Percentiles rank a stretch among this genome's conserved stretches.
Conservation (phyloP, 371 early-diverging fungal genomes). For the Massospora cicadina region DNA sequence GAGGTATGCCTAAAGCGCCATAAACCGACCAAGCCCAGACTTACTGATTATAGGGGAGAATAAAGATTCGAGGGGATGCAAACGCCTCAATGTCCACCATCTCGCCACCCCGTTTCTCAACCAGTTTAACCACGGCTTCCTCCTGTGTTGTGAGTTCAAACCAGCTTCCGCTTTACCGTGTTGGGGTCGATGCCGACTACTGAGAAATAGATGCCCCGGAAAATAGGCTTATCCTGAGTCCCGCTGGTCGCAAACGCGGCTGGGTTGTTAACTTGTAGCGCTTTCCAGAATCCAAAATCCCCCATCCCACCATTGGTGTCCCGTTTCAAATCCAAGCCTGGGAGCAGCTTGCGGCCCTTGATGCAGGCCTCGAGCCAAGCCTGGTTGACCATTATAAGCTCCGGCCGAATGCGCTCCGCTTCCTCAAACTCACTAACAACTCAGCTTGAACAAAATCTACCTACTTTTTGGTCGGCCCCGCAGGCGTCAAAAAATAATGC, state of each 20-base stretch:
- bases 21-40: too few relatives aligned
- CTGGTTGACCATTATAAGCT: neutral
- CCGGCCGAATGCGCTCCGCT: neutral
- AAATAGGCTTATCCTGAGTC: neutral
- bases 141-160: neutral
- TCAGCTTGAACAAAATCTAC: neutral
- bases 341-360: neutral
- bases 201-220: neutral
- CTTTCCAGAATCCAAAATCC: too few relatives aligned
- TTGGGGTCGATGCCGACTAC: neutral
- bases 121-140: neutral
- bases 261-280: too few relatives aligned
- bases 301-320: too few relatives aligned
- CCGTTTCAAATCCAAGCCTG: neutral
- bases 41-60: neutral
- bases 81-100: neutral
- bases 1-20: too few relatives aligned
- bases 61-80: neutral
- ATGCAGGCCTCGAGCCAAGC: neutral
- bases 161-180: neutral
- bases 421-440: neutral
- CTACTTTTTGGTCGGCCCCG: neutral
- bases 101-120: neutral
- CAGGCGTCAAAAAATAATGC: neutral
- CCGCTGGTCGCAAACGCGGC: too few relatives aligned